Evolutionary conservation across 176 grass and related monocot species (phyloP), one percentile per base, ranked within the genome.

Genomic region (Rhynchospora tenuis): DNA sequence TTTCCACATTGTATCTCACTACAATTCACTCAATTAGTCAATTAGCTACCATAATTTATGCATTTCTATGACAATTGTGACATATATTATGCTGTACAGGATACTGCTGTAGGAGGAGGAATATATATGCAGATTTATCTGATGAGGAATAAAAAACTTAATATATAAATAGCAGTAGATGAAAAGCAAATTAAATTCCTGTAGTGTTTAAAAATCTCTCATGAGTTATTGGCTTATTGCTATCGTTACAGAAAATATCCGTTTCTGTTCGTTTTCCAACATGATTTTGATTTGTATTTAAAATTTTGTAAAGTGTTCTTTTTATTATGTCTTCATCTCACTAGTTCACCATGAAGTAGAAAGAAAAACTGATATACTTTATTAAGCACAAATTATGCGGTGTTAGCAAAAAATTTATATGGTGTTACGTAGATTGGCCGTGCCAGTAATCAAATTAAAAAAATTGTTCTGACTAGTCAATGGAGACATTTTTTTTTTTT

Each of bases 141-240:
- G 89, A 90, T 26, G 93, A 91, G 33, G 90, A 92, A 62, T 95
- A 88, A 38, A 70, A 64, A 83, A n/a, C 11, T 19, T 1, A 62
- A 29, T 38, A 38, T 38, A 38, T 82, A 59, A 57, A 13, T 79
- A 23, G 26, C 73, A 31, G 73, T 77, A 56, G 23, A 11, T 56
- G 55, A 56, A 77, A 56, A 22, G 31, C 50, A 55, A 29, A 29
- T 6, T 16, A 19, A 77, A 22, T 77, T 54, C 26, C 26, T 77
- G 48, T 76, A 56, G 28, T 76, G 73, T 55, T 75, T 76, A 76
- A 12, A 55, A 31, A 55, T 76, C 20, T 52, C 11, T 76, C 48
- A 19, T 47, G 48, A 55, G 23, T 17, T 76, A 29, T 54, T 47
- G 48, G 29, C 13, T 17, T 76, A 29, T 54, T 76, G 26, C 23